These are phyloP conservation scores for Porphyrellus cyaneotinctus DNA, from an alignment of 768 basidiomycete genomes.

Conservation along the genomic window DNA sequence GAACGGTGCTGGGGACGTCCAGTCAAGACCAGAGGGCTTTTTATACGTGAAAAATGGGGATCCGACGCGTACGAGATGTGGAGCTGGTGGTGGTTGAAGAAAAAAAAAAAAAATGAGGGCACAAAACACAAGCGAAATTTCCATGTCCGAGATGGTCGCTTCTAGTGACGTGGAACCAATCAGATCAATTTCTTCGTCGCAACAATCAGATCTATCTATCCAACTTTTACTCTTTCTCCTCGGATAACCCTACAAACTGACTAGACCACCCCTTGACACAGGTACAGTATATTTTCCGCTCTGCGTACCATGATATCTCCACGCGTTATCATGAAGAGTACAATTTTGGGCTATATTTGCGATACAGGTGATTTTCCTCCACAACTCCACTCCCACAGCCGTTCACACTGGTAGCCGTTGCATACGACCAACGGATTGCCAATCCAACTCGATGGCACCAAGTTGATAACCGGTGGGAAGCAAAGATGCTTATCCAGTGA, in stretches of 20 bases:
- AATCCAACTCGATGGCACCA: background rate
- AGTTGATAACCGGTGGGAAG: slow-evolving; percentile 11
- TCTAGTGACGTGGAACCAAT: slow-evolving; percentile 12
- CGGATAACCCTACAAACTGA: too few species aligned
- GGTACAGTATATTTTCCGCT: too few species aligned
- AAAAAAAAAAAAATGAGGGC: slow-evolving; percentile 27
- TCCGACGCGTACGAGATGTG: slow-evolving; percentile 4
- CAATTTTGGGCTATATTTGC: too few species aligned
- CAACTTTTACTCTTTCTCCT: background rate
- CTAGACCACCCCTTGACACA: too few species aligned
- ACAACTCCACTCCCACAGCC: too few species aligned
- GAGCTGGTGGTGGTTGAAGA: slow-evolving; percentile 6
- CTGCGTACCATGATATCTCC: too few species aligned
- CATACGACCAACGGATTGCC: background rate
- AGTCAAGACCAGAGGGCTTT: slow-evolving; percentile 4
- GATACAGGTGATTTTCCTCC: too few species aligned
- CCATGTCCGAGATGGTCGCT: too few species aligned
- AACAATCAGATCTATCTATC: too few species aligned
- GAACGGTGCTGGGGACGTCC: background rate
- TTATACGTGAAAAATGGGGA: slow-evolving; percentile 29
- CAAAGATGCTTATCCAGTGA: background rate
- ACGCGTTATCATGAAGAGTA: too few species aligned
- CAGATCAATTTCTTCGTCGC: background rate
- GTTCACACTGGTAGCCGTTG: too few species aligned
- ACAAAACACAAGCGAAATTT: slow-evolving; percentile 2